Evolutionary conservation across 108 stramenopile species (phyloP), one percentile per base, ranked within the genome.

Genomic region (Pseudonitzschia multistriata): DNA sequence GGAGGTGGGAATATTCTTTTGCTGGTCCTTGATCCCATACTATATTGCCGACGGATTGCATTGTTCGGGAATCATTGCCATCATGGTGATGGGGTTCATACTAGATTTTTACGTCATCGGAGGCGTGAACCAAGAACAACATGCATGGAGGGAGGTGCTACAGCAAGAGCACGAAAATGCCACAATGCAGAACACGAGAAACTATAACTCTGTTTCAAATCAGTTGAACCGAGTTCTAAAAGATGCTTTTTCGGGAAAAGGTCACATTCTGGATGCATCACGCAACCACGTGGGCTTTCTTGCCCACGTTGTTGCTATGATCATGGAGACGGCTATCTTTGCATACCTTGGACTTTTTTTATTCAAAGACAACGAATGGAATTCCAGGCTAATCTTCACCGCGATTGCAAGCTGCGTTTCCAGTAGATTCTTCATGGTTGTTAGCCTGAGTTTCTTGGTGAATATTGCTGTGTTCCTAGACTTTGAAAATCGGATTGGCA

Each of bases 331-430:
- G 45, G 86, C 88, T 19, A 92, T 95, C 35, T 95, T 95, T 74
- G 91, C 88, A 13, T 95, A 95, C 66, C 87, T 95, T 28, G 94
- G 94, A 5, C 74, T 91, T 8, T 95, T 95, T 64, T 70, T 95
- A 27, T 95, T 92, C 73, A 87, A 81, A 67, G 83, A 80, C 45
- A 88, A 91, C 59, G 65, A 73, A 10, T 90, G 86, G 88, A 77
- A 92, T 62, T 56, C 79, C 5, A 62, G 80, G 35, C 80, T 92
- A 11, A 85, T 71, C 55, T 53, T 81, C 5, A 80, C 85, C 25
- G 89, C 85, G 21, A 74, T 91, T 24, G 66, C 81, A 14, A 81
- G 78, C 21, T 87, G 87, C 48, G 78, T 95, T 14, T 49, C 84
- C 28, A 84, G 86, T 27, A 75, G 91, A 65, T 85, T 80, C 21